These are phyloP conservation scores for Cladosporium halotolerans DNA, from an alignment of 2,329 filamentous ascomycete species.

Conservation along the genomic window DNA sequence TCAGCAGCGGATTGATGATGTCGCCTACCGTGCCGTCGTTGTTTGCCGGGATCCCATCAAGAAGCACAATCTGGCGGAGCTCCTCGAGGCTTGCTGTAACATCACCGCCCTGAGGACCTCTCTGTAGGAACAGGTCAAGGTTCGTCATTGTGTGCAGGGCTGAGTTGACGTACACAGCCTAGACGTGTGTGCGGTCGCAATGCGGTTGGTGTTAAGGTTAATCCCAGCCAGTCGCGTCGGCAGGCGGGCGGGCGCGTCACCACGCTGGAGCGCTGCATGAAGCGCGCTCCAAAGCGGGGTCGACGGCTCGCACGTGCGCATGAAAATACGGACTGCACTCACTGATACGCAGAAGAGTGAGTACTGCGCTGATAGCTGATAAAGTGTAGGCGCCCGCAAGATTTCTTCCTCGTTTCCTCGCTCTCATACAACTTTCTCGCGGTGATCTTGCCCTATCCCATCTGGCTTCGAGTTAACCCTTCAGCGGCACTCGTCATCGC, in stretches of 20 bases:
- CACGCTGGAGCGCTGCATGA: too few relatives aligned
- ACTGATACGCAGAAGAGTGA: slow-evolving; percentile 11
- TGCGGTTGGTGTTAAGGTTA: too few relatives aligned
- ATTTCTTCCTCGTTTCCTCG: background rate
- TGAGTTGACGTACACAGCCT: background rate
- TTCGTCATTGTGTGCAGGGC: slow-evolving; percentile 23
- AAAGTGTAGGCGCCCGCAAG: background rate
- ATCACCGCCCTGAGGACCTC: slow-evolving; percentile 70
- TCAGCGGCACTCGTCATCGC: background rate
- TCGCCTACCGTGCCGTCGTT: slow-evolving; percentile 69
- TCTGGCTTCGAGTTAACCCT: background rate
- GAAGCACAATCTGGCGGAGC: slow-evolving; percentile 65
- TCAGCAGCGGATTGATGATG: background rate
- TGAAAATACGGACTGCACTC: background rate
- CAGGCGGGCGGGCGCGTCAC: too few relatives aligned
- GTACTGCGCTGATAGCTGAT: background rate
- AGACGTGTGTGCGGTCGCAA: too few relatives aligned
- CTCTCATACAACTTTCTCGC: background rate
- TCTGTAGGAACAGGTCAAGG: slow-evolving; percentile 72
- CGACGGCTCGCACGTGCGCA: too few relatives aligned
- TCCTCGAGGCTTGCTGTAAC: slow-evolving; percentile 61
- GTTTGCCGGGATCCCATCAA: slow-evolving; percentile 70
- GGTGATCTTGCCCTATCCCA: too few relatives aligned
- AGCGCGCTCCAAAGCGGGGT: too few relatives aligned
- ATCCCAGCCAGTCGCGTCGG: too few relatives aligned